phyloP scores from a whole-genome alignment of 2,329 filamentous ascomycete species.

The Tolypocladium nubicola region DNA sequence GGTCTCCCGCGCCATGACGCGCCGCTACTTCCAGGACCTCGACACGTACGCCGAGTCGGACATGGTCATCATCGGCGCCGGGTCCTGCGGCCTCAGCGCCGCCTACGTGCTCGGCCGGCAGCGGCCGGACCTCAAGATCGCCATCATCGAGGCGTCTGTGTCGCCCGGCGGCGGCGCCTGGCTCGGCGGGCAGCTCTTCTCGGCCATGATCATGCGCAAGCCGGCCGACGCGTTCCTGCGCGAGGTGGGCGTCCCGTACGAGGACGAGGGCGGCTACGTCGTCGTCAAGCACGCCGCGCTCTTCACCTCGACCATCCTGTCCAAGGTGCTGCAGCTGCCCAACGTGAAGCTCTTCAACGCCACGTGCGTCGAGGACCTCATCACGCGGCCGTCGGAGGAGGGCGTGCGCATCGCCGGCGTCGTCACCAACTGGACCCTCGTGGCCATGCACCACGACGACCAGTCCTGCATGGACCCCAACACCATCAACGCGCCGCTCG shows the following conservation, averaged over 20 bases:
- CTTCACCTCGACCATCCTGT: conserved; percentile 81
- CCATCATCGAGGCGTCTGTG: conserved; percentile 80
- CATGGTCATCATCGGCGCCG: conserved; percentile 86
- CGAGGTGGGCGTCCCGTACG: conserved; percentile 74
- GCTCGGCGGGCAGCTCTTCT: conserved; percentile 91
- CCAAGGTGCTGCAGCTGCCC: conserved; percentile 71
- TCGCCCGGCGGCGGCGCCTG: conserved; percentile 83
- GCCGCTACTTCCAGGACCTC: conserved; percentile 84
- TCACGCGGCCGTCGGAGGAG: conserved; percentile 57
- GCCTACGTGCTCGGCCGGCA: conserved; percentile 76
- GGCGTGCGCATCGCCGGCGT: conserved; percentile 70
- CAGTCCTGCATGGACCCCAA: conserved; percentile 96
- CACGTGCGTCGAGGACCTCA: conserved; percentile 83
- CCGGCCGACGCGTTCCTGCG: conserved; percentile 76
- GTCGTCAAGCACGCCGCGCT: conserved; percentile 91
- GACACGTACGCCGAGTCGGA: conserved; percentile 86
- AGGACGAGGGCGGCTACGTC: conserved; percentile 80
- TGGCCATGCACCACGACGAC: conserved; percentile 77
- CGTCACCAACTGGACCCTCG: conserved; percentile 92
- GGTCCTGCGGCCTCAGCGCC: conserved; percentile 75
- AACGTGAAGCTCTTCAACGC: conserved; percentile 97
- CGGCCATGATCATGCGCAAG: conserved; percentile 91
- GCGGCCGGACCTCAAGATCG: conserved; percentile 83
- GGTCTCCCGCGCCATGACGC: conserved; percentile 87
- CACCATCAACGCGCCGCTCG: conserved; percentile 84